Percentiles rank a stretch among this genome's conserved stretches.
These are phyloP conservation scores for Stylonectria norvegica DNA, from an alignment of 2,329 filamentous ascomycete genomes.

Conservation along the genomic window DNA sequence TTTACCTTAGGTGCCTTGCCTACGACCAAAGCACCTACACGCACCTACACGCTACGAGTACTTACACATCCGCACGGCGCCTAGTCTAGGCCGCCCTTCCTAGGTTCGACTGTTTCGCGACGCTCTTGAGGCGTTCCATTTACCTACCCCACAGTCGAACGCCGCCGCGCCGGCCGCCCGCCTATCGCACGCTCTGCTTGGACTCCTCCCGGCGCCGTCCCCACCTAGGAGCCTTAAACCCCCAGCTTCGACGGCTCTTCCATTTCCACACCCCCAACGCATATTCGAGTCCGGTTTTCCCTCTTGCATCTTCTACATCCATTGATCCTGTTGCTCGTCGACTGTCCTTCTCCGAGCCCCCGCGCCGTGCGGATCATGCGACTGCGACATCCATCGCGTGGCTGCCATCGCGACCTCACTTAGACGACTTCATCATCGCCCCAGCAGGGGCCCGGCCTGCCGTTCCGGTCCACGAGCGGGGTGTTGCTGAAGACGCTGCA, in stretches of 20 bases:
- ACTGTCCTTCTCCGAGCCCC: neutral
- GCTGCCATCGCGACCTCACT: neutral
- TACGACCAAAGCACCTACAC: too few species aligned
- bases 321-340: neutral
- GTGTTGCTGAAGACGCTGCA: slow-evolving; percentile 25
- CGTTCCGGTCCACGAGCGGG: slow-evolving; percentile 24
- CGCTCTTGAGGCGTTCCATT: too few species aligned
- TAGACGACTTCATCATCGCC: slow-evolving; percentile 10
- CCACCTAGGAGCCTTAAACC: slow-evolving; percentile 26
- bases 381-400: neutral
- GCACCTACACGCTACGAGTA: too few species aligned
- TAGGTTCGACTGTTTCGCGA: too few species aligned
- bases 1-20: too few species aligned
- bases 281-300: slow-evolving; percentile 15
- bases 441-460: slow-evolving; percentile 21
- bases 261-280: slow-evolving; percentile 22
- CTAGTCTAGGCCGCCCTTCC: too few species aligned
- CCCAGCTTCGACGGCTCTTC: slow-evolving; percentile 26
- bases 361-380: neutral
- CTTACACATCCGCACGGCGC: neutral
- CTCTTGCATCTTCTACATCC: slow-evolving; percentile 16
- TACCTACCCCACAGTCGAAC: slow-evolving; percentile 28
- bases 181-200: slow-evolving; percentile 25
- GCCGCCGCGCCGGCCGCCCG: slow-evolving; percentile 17
- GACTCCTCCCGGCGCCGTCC: slow-evolving; percentile 16